Evolutionary conservation across 805 yeast species (phyloP).

Genomic region (Zygosaccharomyces lentus): DNA sequence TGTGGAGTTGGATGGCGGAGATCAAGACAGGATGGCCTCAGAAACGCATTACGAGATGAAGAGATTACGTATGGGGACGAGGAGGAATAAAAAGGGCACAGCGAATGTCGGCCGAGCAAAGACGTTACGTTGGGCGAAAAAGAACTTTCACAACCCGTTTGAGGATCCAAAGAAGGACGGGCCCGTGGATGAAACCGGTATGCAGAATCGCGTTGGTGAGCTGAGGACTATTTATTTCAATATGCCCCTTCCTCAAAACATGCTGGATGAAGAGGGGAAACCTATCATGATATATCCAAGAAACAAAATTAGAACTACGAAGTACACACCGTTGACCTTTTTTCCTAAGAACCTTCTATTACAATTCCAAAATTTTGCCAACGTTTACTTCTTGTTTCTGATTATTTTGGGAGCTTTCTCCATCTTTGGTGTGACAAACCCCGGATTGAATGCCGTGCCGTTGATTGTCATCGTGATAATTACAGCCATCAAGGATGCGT

Average conservation of each 20-base stretch:
- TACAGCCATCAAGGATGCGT: constrained; percentile 74
- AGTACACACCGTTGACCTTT: constrained; percentile 86
- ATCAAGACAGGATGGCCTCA: constrained; percentile 6
- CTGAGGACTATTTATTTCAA: constrained; percentile 56
- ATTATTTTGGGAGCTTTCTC: constrained; percentile 74
- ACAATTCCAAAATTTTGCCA: constrained; percentile 88
- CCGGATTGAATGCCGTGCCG: constrained; percentile 72
- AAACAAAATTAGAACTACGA: constrained; percentile 91
- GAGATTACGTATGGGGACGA: constrained; percentile 89
- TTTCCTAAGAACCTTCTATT: constrained; percentile 75
- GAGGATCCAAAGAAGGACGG: constrained; percentile 28
- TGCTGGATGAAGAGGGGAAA: constrained; percentile 55
- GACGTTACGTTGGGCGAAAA: constrained; percentile 51
- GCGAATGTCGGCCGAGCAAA: constrained; percentile 58
- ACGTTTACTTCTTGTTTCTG: constrained; percentile 75
- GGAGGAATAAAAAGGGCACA: constrained; percentile 65
- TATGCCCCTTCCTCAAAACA: constrained; percentile 52
- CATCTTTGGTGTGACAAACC: constrained; percentile 77
- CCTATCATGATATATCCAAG: constrained; percentile 66
- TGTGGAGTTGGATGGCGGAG: constrained; percentile 20
- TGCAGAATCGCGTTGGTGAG: constrained; percentile 39
- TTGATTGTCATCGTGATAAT: constrained; percentile 69
- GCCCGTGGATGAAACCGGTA: constrained; percentile 34
- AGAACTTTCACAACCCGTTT: constrained; percentile 35
- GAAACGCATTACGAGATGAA: constrained; percentile 43